Evolutionary conservation across 208 protist species (phyloP), one percentile per base, ranked within the genome.

Genomic region (Acanthamoeba divionensis): DNA sequence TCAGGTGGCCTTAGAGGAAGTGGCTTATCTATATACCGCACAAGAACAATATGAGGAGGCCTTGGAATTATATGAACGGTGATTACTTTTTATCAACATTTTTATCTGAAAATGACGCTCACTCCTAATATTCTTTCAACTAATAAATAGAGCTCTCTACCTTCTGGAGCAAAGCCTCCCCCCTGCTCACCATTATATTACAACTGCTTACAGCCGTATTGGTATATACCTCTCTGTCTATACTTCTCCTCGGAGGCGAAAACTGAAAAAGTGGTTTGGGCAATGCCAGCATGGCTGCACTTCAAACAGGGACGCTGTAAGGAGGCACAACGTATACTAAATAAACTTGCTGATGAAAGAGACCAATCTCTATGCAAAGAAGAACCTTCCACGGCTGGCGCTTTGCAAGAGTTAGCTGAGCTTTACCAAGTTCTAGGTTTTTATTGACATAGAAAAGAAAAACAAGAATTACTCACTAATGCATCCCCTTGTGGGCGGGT

Each of bases 21-120:
- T 89, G 7, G 80, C 80, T 63, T 89, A 89, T 24, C 80, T 89
- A 2, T 89, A 89, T 63, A 89, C 60, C 18, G 80, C 80, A 8
- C 60, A 63, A 15, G 80, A 63, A n/a, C 24, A 50, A 15, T 73
- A 89, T 50, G 62, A 15, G 4, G 50, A 89, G 80, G 80, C 80
- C 1, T 41, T 29, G 26, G 45, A 55, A 26, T 45, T 89, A 2
- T 89, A 89, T 50, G 29, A 50, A 18, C 33, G 80, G 1, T 67
- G 60, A 18, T 47, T 89, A 45, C 29, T 9, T n/a, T 75, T 89
- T 15, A 26, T 89, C 12, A n/a, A 73, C 18, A 44, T 29, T 45
- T 89, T 44, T n/a, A 55, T 89, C 13, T 55, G 71, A 26, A 9
- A 36, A 18, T 67, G 41, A 29, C 45, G 71, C 29, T 63, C 80